Conservation (phyloP, 2,329 filamentous ascomycete genomes). For the Ambrosiella cleistominuta region DNA sequence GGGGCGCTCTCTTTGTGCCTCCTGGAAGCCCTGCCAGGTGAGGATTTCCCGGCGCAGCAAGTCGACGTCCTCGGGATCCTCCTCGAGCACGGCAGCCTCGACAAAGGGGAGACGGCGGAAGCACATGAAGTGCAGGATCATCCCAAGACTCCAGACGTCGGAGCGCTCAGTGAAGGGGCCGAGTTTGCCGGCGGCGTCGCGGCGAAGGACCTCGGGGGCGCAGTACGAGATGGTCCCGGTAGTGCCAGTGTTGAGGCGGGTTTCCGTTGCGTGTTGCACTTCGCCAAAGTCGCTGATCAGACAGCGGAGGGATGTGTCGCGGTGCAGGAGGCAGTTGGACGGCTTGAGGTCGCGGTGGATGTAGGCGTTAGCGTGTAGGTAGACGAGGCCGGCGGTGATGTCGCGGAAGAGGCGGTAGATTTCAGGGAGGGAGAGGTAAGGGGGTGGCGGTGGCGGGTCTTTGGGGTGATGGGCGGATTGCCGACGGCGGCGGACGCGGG, state of each 20-base stretch:
- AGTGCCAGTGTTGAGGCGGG: slow-evolving; percentile 75
- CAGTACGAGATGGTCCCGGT: slow-evolving; percentile 97
- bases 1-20: slow-evolving; percentile 53
- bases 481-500: slow-evolving; percentile 60
- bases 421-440: slow-evolving; percentile 53
- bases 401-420: slow-evolving; percentile 96
- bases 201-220: slow-evolving; percentile 75
- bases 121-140: slow-evolving; percentile 98
- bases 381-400: slow-evolving; percentile 78
- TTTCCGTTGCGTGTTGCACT: slow-evolving; percentile 67
- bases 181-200: slow-evolving; percentile 50
- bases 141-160: slow-evolving; percentile 93
- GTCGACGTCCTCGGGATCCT: slow-evolving; percentile 85
- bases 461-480: slow-evolving; percentile 34
- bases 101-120: slow-evolving; percentile 77
- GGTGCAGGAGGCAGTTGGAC: slow-evolving; percentile 81
- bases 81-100: slow-evolving; percentile 67
- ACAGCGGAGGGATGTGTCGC: slow-evolving; percentile 53
- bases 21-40: slow-evolving; percentile 72
- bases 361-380: slow-evolving; percentile 79
- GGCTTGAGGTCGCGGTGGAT: slow-evolving; percentile 94
- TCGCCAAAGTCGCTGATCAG: slow-evolving; percentile 97
- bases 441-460: slow-evolving; percentile 23
- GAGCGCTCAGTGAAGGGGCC: slow-evolving; percentile 95
- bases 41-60: slow-evolving; percentile 70